Evolutionary conservation across 2,329 filamentous ascomycete genomes (phyloP).

Genomic region (Orbilia quercus): DNA sequence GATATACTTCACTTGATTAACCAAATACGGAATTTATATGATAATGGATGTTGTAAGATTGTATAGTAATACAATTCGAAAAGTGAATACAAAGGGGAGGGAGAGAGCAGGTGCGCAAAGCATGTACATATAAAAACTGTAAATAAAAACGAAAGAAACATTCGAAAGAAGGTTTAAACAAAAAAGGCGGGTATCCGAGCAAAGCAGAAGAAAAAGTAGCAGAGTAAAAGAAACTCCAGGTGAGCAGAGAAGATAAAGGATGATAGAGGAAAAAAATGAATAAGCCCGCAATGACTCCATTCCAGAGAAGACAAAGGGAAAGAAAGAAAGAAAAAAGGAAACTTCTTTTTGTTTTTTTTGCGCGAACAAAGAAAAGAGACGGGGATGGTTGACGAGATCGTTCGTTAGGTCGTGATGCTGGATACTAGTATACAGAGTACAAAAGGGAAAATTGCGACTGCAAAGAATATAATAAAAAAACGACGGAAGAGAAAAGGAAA

Average conservation of each 20-base stretch:
- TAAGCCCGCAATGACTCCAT: conserved; percentile 52
- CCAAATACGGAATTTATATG: no score
- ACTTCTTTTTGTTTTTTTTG: conserved; percentile 23
- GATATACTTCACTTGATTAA: neutral
- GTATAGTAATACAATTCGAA: conserved; percentile 54
- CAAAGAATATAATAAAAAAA: conserved; percentile 9
- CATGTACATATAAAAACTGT: conserved; percentile 50
- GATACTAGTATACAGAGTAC: conserved; percentile 49
- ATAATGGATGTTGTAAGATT: conserved; percentile 40
- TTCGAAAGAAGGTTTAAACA: conserved; percentile 2
- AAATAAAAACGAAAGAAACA: conserved; percentile 28
- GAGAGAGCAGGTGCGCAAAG: conserved; percentile 17
- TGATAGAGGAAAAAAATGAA: conserved; percentile 10
- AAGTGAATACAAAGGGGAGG: conserved; percentile 13
- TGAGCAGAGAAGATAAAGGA: conserved; percentile 25
- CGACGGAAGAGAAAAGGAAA: no score
- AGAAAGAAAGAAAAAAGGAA: conserved; percentile 12
- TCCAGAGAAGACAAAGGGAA: conserved; percentile 57
- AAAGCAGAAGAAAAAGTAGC: conserved; percentile 10
- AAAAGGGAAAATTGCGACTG: conserved; percentile 25
- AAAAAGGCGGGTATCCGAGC: conserved; percentile 52
- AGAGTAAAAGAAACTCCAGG: conserved; percentile 20
- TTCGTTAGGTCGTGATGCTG: conserved; percentile 53
- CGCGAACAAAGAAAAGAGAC: conserved; percentile 27
- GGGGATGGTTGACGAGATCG: conserved; percentile 18